Base-by-base conservation (phyloP, 2,329 filamentous ascomycete genomes). In the Stagonosporopsis chrysanthemi region DNA sequence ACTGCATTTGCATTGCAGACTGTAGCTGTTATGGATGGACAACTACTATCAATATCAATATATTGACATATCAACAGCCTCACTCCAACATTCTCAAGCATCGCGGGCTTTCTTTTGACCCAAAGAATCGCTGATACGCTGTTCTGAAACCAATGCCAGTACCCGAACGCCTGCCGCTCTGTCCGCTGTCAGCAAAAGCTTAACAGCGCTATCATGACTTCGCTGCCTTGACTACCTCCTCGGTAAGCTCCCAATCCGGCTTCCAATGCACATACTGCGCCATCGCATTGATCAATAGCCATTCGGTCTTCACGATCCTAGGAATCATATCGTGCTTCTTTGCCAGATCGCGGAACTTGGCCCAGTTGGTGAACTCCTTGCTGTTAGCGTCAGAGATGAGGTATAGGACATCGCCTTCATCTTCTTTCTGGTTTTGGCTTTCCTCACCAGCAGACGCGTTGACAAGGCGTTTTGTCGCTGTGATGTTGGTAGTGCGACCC, bases 251-350 rank as follows among this genome's bases (percentile, higher is more conserved):
- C 73, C 73, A 76, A 26, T 71, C 59, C 2, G 60, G 46, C 36
- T 73, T 63, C 67, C 69, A 76, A 61, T 75, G 72, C 43, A 95
- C 80, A 75, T 92, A 83, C 78, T 99, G 95, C 68, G 86, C 87
- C 90, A 99, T 94, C 4, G 92, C 91, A 58, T 92, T 88, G 70
- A 93, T 89, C 55, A 99, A 80, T 67, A 99, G 76, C 95, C 95
- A 99, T 72, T 99, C 93, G 2, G 90, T 86, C 43, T 85, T 85
- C 23, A 97, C 92, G 38, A 99, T 88, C 50, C 90, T 83, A 2
- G 93, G 89, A 64, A 88, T 84, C 84, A 94, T 92, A 71, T 91
- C 88, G 41, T 90, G 88, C 65, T 88, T 89, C 61, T 83, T 80
- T 2, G 91, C 93, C 85, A 96, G 88, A 48, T 90, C 86, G 53